These are phyloP conservation scores for Pythium rhizo-oryzae DNA, from an alignment of 352 stramenopile species.

Conservation along the genomic window DNA sequence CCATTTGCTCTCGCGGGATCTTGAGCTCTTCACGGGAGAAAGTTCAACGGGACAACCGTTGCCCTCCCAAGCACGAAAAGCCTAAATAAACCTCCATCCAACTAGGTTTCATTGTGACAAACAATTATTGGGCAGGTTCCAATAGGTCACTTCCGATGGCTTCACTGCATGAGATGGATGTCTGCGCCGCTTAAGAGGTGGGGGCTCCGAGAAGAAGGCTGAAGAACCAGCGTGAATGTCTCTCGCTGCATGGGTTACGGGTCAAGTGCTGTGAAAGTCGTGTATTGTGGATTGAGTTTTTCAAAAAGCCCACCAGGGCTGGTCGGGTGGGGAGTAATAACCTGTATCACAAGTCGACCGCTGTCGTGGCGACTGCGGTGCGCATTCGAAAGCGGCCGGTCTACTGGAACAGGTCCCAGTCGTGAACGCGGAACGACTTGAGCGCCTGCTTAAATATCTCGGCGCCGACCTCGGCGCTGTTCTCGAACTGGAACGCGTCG, in stretches of 20 bases:
- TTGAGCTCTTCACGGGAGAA: not conserved
- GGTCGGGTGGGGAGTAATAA: too few relatives aligned
- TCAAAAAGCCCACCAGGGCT: too few relatives aligned
- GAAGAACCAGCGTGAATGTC: too few relatives aligned
- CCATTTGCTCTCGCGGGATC: constrained; percentile 18
- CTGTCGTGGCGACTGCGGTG: not conserved
- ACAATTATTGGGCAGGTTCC: too few relatives aligned
- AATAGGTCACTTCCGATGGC: too few relatives aligned
- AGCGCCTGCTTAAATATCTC: constrained; percentile 79
- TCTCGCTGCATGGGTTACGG: too few relatives aligned
- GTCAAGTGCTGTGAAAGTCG: too few relatives aligned
- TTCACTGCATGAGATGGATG: too few relatives aligned
- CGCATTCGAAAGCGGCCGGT: not conserved
- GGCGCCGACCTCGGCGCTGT: constrained; percentile 67
- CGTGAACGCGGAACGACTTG: constrained; percentile 61
- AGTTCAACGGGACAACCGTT: constrained; percentile 20
- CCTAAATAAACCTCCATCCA: not conserved
- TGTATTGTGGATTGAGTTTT: too few relatives aligned
- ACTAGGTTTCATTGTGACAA: constrained; percentile 2
- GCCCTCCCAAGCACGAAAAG: not conserved
- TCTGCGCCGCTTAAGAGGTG: too few relatives aligned
- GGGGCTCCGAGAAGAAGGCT: too few relatives aligned
- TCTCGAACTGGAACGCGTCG: constrained; percentile 61
- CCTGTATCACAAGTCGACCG: too few relatives aligned
- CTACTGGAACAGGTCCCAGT: constrained; percentile 62